Evolutionary conservation across 2,329 filamentous ascomycete species (phyloP), one percentile per base, ranked within the genome.

Genomic region (Elsinoe arachidis): DNA sequence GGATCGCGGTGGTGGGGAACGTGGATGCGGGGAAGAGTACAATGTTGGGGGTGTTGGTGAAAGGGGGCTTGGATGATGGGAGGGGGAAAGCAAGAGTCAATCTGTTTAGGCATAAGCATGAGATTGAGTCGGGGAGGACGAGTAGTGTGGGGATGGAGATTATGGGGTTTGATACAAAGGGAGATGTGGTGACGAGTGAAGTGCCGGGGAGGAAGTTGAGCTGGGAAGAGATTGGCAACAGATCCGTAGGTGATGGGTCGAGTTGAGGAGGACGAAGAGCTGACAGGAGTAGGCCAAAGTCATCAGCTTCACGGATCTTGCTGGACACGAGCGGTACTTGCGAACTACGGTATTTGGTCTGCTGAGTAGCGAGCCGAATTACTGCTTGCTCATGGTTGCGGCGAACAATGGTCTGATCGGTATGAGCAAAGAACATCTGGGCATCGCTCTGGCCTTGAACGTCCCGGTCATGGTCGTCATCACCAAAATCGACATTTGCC

Each of bases 61-160:
- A 97, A 73, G 93, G 93, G 4, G 88, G 88, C 54, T 83, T 99
- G 1, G 93, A 99, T 66, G 93, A 99, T 72, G 93, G 93, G 14
- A 82, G 93, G 68, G 93, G 93, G 11, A 92, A 88, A 71, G 92
- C 93, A 46, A 86, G 93, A 61, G 88, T 99, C 54, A 97, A 96
- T 63, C 83, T 99, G 11, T 99, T 99, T 74, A 83, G 93, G 14
- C 93, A 99, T 72, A 97, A 99, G 73, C 93, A 99, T 68, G 93
- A 99, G 73, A 87, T 97, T 39, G 93, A 99, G 73, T 93, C 88
- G 47, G 93, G 93, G 1, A 82, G 93, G 63, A 99, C 93, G 9
- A 96, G 90, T 69, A 96, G 91, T 0, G 93, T 99, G 0, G 92
- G 93, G 41, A 95, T 97, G 91, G 93, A 99, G 72, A 97, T 97